Conservation (phyloP, 805 yeast genomes). For the Suhomyces vadensis region DNA sequence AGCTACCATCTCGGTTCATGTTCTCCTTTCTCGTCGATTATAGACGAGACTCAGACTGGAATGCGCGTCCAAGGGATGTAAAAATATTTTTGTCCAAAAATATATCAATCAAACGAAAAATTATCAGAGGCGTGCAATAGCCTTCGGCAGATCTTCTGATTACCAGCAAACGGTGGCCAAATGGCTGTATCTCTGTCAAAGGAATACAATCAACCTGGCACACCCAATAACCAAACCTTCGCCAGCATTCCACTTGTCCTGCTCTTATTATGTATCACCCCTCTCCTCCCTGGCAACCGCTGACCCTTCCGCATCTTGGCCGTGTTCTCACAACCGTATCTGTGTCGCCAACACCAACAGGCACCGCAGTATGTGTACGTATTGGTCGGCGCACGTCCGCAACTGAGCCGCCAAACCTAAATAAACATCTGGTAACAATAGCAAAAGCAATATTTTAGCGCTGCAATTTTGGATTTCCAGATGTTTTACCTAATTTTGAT, state of each 20-base stretch:
- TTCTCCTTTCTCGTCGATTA: too few relatives aligned
- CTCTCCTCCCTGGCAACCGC: too few relatives aligned
- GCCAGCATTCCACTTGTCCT: too few relatives aligned
- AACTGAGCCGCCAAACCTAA: slow-evolving; percentile 1
- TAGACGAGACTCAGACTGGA: too few relatives aligned
- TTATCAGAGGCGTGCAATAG: background rate
- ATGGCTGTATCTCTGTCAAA: too few relatives aligned
- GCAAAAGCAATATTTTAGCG: slow-evolving; percentile 1
- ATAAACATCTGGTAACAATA: background rate
- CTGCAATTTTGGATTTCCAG: background rate
- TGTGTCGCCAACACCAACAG: background rate
- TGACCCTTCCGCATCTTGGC: too few relatives aligned
- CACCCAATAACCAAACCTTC: background rate
- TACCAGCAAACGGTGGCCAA: too few relatives aligned
- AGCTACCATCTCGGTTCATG: too few relatives aligned
- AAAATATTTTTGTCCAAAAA: background rate
- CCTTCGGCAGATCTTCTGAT: too few relatives aligned
- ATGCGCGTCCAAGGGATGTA: slow-evolving; percentile 3
- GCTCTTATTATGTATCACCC: too few relatives aligned
- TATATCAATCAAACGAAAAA: background rate
- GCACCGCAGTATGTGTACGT: background rate
- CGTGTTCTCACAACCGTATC: background rate
- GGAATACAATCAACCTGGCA: too few relatives aligned
- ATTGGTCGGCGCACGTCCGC: background rate
- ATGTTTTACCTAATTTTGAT: background rate